Base-by-base conservation (phyloP, 768 basidiomycete species). In the Rhodocollybia butyracea region DNA sequence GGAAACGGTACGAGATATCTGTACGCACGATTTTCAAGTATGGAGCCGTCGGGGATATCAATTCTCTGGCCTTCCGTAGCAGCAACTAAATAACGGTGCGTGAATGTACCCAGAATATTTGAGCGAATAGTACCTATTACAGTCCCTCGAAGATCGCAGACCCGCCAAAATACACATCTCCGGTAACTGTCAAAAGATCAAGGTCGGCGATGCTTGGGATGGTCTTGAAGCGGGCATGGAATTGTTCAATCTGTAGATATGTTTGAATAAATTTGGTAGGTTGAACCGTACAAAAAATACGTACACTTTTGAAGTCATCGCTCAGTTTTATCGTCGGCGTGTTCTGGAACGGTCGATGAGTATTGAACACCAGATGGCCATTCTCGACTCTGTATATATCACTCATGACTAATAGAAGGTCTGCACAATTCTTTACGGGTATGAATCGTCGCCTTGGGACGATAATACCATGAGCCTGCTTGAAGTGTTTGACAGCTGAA, bases 321-420 rank as follows among this genome's bases (percentile, higher is more conserved):
- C 94, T 93, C 45, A 97, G 83, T 77, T 97, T 97, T 79, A 98
- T 90, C 46, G 96, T 92, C 17, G 94, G 96, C 22, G 91, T 86
- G 19, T 83, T 89, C 65, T 81, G 83, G 65, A 94, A 94, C 85
- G 91, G 88, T 61, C 91, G 75, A 34, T 81, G 76, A 57, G 83
- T 82, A 67, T 89, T 92, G 78, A 96, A 88, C 60, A 91, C 80
- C 57, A 96, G 81, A 62, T 88, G 87, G 21, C 94, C 94, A 67
- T 97, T 90, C 70, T 86, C 76, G 50, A 97, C 79, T 50, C 88
- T 89, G 75, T 97, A 98, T 10, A 54, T 86, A 68, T 94, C 91
- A 57, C 87, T 89, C 76, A 90, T 96, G 77, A 94, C 89, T 61
- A 94, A 75, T 39, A 96, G 79, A 50, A 95, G 75, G 67, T 91